Base-by-base conservation (phyloP, 1,284 basidiomycete genomes). In the Omphalotus olearius region DNA sequence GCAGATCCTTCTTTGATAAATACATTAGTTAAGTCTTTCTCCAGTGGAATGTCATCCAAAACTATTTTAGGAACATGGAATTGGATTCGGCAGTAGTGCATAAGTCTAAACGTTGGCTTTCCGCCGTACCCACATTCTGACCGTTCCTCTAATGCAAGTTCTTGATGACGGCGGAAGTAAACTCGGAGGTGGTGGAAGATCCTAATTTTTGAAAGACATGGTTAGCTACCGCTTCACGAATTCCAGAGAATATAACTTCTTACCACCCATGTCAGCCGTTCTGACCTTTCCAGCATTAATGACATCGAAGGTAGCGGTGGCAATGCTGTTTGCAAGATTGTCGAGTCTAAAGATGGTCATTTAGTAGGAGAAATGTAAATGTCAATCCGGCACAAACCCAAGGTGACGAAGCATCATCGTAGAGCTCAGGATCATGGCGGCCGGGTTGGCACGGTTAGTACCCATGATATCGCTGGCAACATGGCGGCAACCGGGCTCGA, bases 361-460 rank as follows among this genome's bases (percentile, higher is more conserved):
- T 18, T 51, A 43, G 42, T 23, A 40, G 26, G 50, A 51, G 45
- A 49, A 42, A 7, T 13, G 33, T 7, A 13, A 33, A 33, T 7
- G 2, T 2, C 30, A 3, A 9, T 9, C 13, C 13, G 16, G 16
- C 26, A 66, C 79, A 56, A 64, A 89, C 85, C 95, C 96, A 57
- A 99, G 85, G 73, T 99, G 97, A 63, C 96, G 81, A 61, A 99
- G 82, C 91, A 99, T 93, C 96, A 99, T 99, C 53, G 96, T 96
- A 39, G 96, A 84, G 56, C 91, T 94, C 58, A 99, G 84, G 66
- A 99, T 87, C 93, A 99, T 98, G 49, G 97, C 97, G 41, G 93
- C 88, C 17, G 97, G 97, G 79, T 99, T 99, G 63, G 97, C 97
- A 64, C 87, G 88, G 82, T 96, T 93, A 62, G 91, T 93, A 59